Evolutionary conservation across 371 early-diverging fungal species (phyloP), one percentile per base, ranked within the genome.

Genomic region (Dichotomocladium elegans): DNA sequence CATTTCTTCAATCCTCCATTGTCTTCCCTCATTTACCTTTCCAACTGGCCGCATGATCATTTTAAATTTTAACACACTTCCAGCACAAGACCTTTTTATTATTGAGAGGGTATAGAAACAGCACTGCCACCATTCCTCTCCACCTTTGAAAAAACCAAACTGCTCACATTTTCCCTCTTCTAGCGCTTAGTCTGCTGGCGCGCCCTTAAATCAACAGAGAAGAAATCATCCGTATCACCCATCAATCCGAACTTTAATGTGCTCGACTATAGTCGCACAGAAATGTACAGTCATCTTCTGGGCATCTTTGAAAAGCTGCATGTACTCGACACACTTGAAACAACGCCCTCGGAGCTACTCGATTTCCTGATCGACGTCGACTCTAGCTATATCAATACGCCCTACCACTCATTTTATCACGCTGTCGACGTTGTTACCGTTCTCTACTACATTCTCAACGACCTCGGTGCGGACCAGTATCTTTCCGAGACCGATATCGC

Each of bases 391-490:
- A 66, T 71, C 10, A 62, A 77, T n/a, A 85, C 86, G 26, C 89
- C 91, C 2, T 94, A 94, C 62, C 94, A 94, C 63, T 88, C 87
- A 4, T 92, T 93, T 58, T 80, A 84, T 70, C 95, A 93, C 55
- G 92, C 91, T n/a, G 85, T 85, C 8, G 95, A 94, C 72, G 91
- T 94, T 11, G 83, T 88, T 25, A 83, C 82, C 19, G 84, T 92
- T 57, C 70, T 92, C 25, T 89, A 83, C 63, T 86, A 88, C 53
- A 72, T 88, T 34, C 74, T 91, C 12, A 70, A 63, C 33, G 81
- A 86, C 35, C 66, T 87, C 61, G 70, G 68, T 29, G 83, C 85
- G 10, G 63, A 69, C 2, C 77, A 77, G 15, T 85, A 84, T 44
- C 57, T 91, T 3, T 67, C 84, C 17, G 60, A 77, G 22, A 64